Evolutionary conservation across 768 basidiomycete species (phyloP).

Genomic region (Lactifluus pinguis): DNA sequence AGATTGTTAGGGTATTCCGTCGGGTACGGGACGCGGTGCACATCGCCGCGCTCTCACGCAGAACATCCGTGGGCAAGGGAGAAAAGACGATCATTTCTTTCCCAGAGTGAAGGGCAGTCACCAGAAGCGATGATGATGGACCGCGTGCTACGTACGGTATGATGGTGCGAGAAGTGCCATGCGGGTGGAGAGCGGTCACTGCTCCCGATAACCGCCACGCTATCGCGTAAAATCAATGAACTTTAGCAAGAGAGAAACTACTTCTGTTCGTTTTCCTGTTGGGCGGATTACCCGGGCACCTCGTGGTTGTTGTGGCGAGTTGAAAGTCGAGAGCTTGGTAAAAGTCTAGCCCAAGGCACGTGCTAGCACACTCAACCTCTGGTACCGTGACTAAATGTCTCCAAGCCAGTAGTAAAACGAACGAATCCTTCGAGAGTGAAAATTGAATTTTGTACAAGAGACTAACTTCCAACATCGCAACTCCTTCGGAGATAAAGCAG

Average conservation of each 20-base stretch:
- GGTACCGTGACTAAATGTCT: too few relatives aligned
- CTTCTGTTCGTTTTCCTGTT: background rate
- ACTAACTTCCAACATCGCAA: background rate
- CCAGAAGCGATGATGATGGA: background rate
- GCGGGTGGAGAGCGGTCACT: constrained; percentile 12
- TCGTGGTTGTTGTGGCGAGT: too few relatives aligned
- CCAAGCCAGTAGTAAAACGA: too few relatives aligned
- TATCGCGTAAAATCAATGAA: background rate
- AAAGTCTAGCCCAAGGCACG: too few relatives aligned
- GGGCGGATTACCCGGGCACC: background rate
- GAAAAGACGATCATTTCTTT: background rate
- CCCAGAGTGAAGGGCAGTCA: background rate
- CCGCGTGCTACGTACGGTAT: too few relatives aligned
- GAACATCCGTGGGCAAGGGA: background rate
- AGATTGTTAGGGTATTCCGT: constrained; percentile 3
- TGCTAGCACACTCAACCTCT: too few relatives aligned
- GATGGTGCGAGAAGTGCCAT: constrained; percentile 14
- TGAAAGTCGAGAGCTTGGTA: too few relatives aligned
- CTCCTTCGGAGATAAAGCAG: background rate
- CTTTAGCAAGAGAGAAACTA: background rate
- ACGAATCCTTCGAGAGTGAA: too few relatives aligned
- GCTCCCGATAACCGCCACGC: background rate
- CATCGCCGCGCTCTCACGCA: background rate
- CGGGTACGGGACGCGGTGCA: background rate
- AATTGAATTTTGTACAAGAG: too few relatives aligned